These are phyloP conservation scores for Aristolochia fimbriata DNA, from an alignment of 164 flowering plant genomes.

Conservation along the genomic window DNA sequence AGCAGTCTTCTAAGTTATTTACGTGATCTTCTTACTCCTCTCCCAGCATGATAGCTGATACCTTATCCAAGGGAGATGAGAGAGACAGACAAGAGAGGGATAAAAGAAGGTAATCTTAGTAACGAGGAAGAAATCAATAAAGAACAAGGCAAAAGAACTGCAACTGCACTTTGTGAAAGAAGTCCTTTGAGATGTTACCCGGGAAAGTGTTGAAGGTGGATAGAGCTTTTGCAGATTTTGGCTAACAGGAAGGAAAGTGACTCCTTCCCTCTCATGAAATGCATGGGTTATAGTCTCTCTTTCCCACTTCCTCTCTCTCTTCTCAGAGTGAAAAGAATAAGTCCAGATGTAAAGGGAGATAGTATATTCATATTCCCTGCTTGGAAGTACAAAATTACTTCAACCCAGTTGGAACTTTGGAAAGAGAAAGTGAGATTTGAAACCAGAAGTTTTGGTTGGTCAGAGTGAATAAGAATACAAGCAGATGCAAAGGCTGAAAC, in stretches of 20 bases:
- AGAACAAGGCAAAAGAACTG: constrained; percentile 3
- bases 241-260: background rate
- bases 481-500: background rate
- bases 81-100: background rate
- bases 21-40: background rate
- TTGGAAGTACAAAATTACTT: too few relatives aligned
- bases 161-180: background rate
- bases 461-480: background rate
- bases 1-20: background rate
- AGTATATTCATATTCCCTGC: too few relatives aligned
- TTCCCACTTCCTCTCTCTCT: too few relatives aligned
- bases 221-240: background rate
- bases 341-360: too few relatives aligned
- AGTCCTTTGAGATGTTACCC: background rate
- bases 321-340: too few relatives aligned
- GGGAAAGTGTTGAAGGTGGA: background rate
- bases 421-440: background rate
- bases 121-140: constrained; percentile 1
- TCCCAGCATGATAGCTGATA: background rate
- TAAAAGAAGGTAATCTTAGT: background rate
- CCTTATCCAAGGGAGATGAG: background rate
- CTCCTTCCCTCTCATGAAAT: background rate
- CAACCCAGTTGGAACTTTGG: too few relatives aligned
- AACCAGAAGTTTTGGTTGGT: background rate
- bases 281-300: background rate